A percentile compares a stretch with the other conserved stretches of the same genome.
Conservation (phyloP, 768 basidiomycete genomes). For the Porpolomopsis calyptriformis region DNA sequence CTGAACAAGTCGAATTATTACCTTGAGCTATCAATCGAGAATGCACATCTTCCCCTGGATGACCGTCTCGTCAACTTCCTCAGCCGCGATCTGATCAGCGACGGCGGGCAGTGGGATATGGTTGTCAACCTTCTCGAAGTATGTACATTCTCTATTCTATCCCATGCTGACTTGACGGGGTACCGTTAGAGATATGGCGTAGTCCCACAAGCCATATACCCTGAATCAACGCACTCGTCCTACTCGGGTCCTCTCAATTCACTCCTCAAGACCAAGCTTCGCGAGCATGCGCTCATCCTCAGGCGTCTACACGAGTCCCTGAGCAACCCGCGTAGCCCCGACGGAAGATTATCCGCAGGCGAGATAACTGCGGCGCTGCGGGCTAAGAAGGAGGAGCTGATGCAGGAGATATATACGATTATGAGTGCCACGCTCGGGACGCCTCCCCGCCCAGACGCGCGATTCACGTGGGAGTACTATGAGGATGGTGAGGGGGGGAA, state of each 20-base stretch:
- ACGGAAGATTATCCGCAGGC: slow-evolving; percentile 30
- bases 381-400: slow-evolving; percentile 73
- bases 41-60: slow-evolving; percentile 69
- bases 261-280: slow-evolving; percentile 81
- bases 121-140: slow-evolving; percentile 38
- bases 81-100: slow-evolving; percentile 66
- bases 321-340: slow-evolving; percentile 26
- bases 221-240: slow-evolving; percentile 78
- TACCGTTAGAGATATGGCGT: slow-evolving; percentile 61
- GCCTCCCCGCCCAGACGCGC: slow-evolving; percentile 61
- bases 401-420: slow-evolving; percentile 76
- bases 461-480: slow-evolving; percentile 84
- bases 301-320: slow-evolving; percentile 52
- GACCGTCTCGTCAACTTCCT: slow-evolving; percentile 76
- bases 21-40: slow-evolving; percentile 78
- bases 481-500: slow-evolving; percentile 62
- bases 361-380: slow-evolving; percentile 48
- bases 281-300: slow-evolving; percentile 81
- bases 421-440: slow-evolving; percentile 81
- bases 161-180: neutral
- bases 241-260: slow-evolving; percentile 61
- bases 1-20: slow-evolving; percentile 91
- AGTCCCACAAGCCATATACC: slow-evolving; percentile 73
- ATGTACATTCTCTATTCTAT: neutral
- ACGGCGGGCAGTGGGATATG: slow-evolving; percentile 98